Evolutionary conservation across 2,329 filamentous ascomycete genomes (phyloP).

Genomic region (Fusarium nematophilum): DNA sequence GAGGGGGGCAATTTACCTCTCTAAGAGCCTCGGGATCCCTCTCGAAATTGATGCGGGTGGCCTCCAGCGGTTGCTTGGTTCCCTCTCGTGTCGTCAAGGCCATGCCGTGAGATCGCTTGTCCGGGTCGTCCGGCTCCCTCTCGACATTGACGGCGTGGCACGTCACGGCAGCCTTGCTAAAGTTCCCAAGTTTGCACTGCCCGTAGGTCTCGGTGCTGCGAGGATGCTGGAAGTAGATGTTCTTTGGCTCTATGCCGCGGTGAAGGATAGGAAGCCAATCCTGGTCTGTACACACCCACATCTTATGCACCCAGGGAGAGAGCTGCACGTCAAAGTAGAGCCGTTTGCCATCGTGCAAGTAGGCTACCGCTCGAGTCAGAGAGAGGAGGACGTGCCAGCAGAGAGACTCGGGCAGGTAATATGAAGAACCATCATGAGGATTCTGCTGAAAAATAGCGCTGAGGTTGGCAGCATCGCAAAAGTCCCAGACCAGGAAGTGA

Average conservation of each 20-base stretch:
- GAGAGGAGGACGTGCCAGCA: constrained; percentile 67
- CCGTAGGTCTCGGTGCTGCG: constrained; percentile 63
- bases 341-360: constrained; percentile 62
- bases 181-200: constrained; percentile 64
- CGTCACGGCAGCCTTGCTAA: constrained; percentile 54
- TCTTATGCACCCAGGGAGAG: background rate
- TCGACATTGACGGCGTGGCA: constrained; percentile 42
- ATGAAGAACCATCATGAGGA: constrained; percentile 23
- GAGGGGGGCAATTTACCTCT: constrained; percentile 9
- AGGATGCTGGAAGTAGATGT: constrained; percentile 63
- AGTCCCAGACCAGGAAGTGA: constrained; percentile 61
- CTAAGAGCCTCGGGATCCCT: constrained; percentile 16
- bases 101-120: constrained; percentile 3
- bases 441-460: constrained; percentile 52
- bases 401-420: constrained; percentile 62
- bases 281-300: constrained; percentile 44
- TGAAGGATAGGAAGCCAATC: constrained; percentile 66
- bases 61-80: constrained; percentile 11
- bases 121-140: background rate
- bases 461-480: constrained; percentile 63
- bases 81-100: constrained; percentile 32
- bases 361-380: constrained; percentile 61
- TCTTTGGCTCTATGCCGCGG: constrained; percentile 57
- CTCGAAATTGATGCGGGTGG: constrained; percentile 3
- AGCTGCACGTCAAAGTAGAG: constrained; percentile 31